These are phyloP conservation scores for Trichosporon inkin DNA, from an alignment of 1,284 basidiomycete species.

Conservation along the genomic window DNA sequence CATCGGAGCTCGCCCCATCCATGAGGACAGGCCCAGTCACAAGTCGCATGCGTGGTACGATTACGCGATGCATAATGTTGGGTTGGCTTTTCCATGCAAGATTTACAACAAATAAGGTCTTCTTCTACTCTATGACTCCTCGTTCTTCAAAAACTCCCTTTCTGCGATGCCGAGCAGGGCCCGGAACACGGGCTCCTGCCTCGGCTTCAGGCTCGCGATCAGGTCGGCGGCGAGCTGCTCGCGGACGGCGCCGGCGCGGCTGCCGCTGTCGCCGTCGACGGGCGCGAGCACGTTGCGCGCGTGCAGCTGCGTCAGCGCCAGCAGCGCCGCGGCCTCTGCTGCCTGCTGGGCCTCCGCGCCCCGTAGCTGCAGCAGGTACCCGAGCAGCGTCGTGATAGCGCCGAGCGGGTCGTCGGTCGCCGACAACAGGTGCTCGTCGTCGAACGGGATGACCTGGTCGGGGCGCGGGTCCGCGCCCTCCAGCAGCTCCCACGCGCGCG, in stretches of 20 bases:
- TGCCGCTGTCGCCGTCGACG: background rate
- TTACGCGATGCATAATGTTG: background rate
- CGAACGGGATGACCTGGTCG: conserved; percentile 17
- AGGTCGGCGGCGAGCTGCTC: conserved; percentile 72
- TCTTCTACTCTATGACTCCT: conserved; percentile 4
- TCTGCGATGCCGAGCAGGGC: conserved; percentile 63
- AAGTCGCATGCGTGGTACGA: background rate
- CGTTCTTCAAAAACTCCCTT: conserved; percentile 14
- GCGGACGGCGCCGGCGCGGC: conserved; percentile 10
- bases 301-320: conserved; percentile 34
- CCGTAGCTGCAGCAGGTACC: background rate
- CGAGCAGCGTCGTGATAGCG: conserved; percentile 64
- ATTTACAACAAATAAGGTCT: background rate
- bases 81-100: background rate
- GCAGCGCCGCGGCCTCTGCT: conserved; percentile 46
- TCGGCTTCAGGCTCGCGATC: conserved; percentile 59
- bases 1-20: no score
- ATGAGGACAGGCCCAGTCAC: background rate
- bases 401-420: conserved; percentile 35
- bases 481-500: conserved; percentile 65
- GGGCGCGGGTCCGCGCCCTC: conserved; percentile 60
- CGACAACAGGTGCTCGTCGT: conserved; percentile 21
- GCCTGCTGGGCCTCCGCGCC: conserved; percentile 43
- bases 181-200: conserved; percentile 49
- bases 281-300: conserved; percentile 54